Evolutionary conservation across 148 eudicot genomes (phyloP), one percentile per base, ranked within the genome.

Genomic region (Nepenthes mirabilis): DNA sequence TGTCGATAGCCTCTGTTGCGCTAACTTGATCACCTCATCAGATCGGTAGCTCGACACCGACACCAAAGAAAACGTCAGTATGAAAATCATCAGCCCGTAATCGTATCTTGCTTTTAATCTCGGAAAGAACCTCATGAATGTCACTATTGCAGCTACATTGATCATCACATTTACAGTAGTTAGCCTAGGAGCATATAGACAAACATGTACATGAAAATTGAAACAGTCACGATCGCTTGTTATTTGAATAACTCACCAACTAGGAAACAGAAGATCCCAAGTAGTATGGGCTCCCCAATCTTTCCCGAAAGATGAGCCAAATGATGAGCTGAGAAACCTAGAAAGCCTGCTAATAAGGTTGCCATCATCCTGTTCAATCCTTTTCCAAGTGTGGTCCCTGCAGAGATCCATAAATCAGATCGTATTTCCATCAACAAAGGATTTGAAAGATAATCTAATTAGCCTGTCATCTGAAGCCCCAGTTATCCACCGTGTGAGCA

Each of bases 51-150:
- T 86, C 11, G 86, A 82, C 0, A 81, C 96, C 1, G 70, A 57
- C 34, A 88, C 69, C 51, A 85, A 67, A 50, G 76, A 34, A 52
- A 84, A 88, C 23, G 96, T 85, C 10, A 88, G 48, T 63, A 78
- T 82, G 74, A 84, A 88, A 55, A 88, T 72, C 33, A 77, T 47
- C 6, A 82, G n/a, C 45, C 91, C 91, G 50, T 84, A 87, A 36
- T 87, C 95, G 34, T 77, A 84, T 75, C 88, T 74, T 14, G 82
- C 82, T 71, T 83, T 87, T 49, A 84, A 6, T 47, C 74, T 68
- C 0, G 91, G 91, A n/a, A 64, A 62, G 53, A 85, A 85, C 53
- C 88, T 56, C 33, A 71, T 43, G 34, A 76, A 84, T 57, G 96
- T 80, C 33, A 63, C 59, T 2, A 57, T 14, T 1, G 69, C 67